Conservation (phyloP, 495 filamentous ascomycete species). For the Lophiotrema nucula region DNA sequence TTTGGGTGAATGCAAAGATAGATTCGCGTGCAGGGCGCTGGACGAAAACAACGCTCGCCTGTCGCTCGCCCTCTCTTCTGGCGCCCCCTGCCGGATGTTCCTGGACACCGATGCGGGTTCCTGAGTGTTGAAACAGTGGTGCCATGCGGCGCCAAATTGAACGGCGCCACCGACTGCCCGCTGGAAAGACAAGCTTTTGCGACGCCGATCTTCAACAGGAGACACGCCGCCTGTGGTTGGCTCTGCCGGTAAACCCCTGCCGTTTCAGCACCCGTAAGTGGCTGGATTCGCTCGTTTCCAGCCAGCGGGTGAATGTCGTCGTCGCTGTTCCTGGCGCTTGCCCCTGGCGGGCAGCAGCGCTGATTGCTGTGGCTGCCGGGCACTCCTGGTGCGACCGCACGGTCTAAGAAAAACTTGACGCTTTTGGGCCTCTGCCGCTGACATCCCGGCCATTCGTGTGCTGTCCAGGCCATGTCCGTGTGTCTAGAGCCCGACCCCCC, state of each 20-base stretch:
- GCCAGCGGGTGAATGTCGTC: conserved; percentile 1
- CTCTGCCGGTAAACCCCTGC: too few species aligned
- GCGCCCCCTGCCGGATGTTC: neutral
- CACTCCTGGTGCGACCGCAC: conserved; percentile 25
- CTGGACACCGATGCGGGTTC: conserved; percentile 16
- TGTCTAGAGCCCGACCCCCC: conserved; percentile 9
- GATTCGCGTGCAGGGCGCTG: too few species aligned
- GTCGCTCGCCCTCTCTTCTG: conserved; percentile 1
- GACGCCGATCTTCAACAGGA: conserved; percentile 1
- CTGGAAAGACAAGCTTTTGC: conserved; percentile 14
- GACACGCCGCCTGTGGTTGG: neutral
- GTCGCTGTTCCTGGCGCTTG: conserved; percentile 11
- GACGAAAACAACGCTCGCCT: neutral
- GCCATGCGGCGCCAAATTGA: conserved; percentile 18
- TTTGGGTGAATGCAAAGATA: too few species aligned
- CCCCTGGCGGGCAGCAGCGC: neutral
- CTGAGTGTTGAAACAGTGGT: conserved; percentile 26
- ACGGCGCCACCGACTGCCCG: conserved; percentile 11
- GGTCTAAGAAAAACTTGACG: conserved; percentile 27
- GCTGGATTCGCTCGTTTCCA: conserved; percentile 1
- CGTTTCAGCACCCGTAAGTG: conserved; percentile 1
- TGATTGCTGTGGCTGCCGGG: conserved; percentile 8
- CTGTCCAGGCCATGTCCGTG: neutral
- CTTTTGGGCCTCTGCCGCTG: conserved; percentile 14
- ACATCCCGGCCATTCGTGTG: neutral